A percentile compares a stretch with the other conserved stretches of the same genome.
phyloP scores from a whole-genome alignment of 2,329 filamentous ascomycete genomes.

The Chalara sp. region DNA sequence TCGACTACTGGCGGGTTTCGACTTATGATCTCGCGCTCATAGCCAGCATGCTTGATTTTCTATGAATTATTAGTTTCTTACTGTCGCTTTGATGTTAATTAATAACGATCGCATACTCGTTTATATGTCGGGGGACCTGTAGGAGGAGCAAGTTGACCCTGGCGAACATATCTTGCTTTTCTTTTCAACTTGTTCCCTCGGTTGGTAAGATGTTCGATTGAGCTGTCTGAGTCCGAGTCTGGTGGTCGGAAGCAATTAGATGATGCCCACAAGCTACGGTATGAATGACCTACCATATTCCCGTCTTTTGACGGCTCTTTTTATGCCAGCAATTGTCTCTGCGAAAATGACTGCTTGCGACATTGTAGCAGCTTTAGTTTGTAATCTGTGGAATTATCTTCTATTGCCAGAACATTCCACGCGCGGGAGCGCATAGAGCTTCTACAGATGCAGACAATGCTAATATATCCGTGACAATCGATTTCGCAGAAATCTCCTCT shows the following conservation, averaged over 20 bases:
- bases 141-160: conserved; percentile 61
- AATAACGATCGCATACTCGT: conserved; percentile 44
- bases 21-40: conserved; percentile 65
- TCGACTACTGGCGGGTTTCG: conserved; percentile 68
- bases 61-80: conserved; percentile 28
- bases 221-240: conserved; percentile 76
- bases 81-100: conserved; percentile 2
- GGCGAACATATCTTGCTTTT: conserved; percentile 62
- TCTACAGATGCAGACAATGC: too few species aligned
- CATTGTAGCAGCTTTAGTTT: conserved; percentile 33
- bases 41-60: conserved; percentile 68
- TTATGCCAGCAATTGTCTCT: conserved; percentile 62
- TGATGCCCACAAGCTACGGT: conserved; percentile 12
- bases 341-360: conserved; percentile 56
- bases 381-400: not conserved
- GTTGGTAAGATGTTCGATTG: conserved; percentile 63
- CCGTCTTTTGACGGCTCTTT: conserved; percentile 59
- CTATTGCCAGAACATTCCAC: too few species aligned
- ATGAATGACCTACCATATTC: conserved; percentile 46
- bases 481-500: too few species aligned
- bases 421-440: too few species aligned
- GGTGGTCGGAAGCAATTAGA: conserved; percentile 15
- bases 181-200: conserved; percentile 76
- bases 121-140: conserved; percentile 63
- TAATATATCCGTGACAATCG: too few species aligned